Evolutionary conservation across 2,329 filamentous ascomycete genomes (phyloP).

Genomic region (Epichloe sylvatica): DNA sequence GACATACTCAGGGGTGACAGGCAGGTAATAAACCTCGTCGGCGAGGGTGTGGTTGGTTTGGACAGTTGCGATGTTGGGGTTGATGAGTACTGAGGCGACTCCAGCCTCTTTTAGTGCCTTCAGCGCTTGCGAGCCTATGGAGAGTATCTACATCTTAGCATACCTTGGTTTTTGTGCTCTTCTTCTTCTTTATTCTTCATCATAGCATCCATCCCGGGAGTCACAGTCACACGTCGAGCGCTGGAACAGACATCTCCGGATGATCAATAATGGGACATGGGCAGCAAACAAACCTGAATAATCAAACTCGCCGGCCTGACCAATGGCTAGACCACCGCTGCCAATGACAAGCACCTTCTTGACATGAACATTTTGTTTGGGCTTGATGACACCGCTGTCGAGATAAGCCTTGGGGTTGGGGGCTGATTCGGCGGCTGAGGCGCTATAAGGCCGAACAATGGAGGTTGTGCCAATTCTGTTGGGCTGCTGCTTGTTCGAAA

Average conservation of each 20-base stretch:
- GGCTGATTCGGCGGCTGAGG: slow-evolving; percentile 46
- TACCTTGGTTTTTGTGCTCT: background rate
- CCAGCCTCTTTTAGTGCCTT: slow-evolving; percentile 95
- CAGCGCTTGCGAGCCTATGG: slow-evolving; percentile 75
- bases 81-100: slow-evolving; percentile 82
- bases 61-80: slow-evolving; percentile 96
- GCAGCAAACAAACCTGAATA: slow-evolving; percentile 63
- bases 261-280: background rate
- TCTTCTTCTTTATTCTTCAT: background rate
- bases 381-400: slow-evolving; percentile 74
- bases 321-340: slow-evolving; percentile 88
- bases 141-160: slow-evolving; percentile 9
- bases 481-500: slow-evolving; percentile 15
- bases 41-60: slow-evolving; percentile 93
- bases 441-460: slow-evolving; percentile 27
- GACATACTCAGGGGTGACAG: slow-evolving; percentile 95
- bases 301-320: slow-evolving; percentile 95
- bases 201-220: background rate
- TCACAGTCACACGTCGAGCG: background rate
- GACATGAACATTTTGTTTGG: slow-evolving; percentile 67
- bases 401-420: slow-evolving; percentile 79
- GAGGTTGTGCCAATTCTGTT: slow-evolving; percentile 37
- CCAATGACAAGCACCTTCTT: slow-evolving; percentile 97
- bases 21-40: slow-evolving; percentile 96
- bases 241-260: background rate